Conservation (phyloP, 2,329 filamentous ascomycete species). For the Fusarium guadeloupense region DNA sequence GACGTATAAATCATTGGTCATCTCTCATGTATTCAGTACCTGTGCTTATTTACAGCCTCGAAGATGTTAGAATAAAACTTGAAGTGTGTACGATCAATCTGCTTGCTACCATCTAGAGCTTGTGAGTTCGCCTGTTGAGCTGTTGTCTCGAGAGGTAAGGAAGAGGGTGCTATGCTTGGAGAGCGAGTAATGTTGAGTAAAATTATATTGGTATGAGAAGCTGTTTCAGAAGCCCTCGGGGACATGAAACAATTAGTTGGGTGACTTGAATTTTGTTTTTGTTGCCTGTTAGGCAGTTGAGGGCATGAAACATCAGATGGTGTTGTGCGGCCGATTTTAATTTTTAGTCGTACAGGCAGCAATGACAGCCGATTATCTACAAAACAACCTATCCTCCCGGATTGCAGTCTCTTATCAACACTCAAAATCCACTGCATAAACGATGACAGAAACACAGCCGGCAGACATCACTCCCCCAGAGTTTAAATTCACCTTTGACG, state of each 20-base stretch:
- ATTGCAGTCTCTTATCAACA: background rate
- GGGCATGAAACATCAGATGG: background rate
- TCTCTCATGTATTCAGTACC: conserved; percentile 26
- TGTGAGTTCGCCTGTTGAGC: background rate
- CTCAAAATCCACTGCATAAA: background rate
- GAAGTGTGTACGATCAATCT: conserved; percentile 6
- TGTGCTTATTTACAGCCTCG: background rate
- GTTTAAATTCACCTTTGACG: conserved; percentile 39
- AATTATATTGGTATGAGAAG: background rate
- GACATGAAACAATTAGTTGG: background rate
- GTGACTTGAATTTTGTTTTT: background rate
- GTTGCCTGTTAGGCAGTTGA: conserved; percentile 17
- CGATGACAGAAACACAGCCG: conserved; percentile 19
- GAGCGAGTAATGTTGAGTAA: background rate
- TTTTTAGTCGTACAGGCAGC: too few relatives aligned
- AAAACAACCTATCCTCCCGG: conserved; percentile 1
- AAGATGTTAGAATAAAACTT: conserved; percentile 22
- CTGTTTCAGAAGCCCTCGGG: too few relatives aligned
- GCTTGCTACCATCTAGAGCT: background rate
- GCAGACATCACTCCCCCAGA: background rate
- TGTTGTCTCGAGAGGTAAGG: background rate
- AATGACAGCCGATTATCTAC: background rate
- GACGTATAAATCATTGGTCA: conserved; percentile 28
- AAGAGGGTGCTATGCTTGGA: background rate
- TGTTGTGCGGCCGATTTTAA: background rate